phyloP scores from a whole-genome alignment of 257 asterid genomes.

The Salvia rosmarinus region DNA sequence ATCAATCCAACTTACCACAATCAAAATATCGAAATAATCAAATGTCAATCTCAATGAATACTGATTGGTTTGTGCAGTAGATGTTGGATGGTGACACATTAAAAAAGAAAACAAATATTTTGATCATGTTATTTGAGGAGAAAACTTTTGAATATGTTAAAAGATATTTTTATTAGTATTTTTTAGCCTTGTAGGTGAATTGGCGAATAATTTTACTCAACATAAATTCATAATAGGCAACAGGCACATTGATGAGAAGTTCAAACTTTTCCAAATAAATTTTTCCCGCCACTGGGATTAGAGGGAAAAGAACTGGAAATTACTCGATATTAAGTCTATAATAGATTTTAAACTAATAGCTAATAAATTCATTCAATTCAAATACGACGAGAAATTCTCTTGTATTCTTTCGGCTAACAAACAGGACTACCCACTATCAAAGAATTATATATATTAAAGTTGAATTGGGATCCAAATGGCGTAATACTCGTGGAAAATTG shows the following conservation, averaged over 20 bases:
- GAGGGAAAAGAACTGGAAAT: neutral
- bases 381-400: neutral
- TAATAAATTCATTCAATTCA: neutral
- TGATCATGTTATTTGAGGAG: no score
- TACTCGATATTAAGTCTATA: neutral
- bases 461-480: no score
- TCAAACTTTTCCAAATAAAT: neutral
- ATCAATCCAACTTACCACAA: no score
- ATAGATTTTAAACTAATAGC: neutral
- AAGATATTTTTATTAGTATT: no score
- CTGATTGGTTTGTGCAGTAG: neutral
- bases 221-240: no score
- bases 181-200: no score
- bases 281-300: neutral
- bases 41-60: no score
- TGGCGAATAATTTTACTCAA: no score
- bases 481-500: constrained; percentile 35
- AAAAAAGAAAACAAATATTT: no score
- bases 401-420: neutral
- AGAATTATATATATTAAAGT: neutral
- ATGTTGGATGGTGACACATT: constrained; percentile 14
- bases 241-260: no score
- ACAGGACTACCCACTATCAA: neutral
- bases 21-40: no score
- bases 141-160: no score